phyloP scores from a whole-genome alignment of 805 yeast genomes.

The Kockiozyma suomiensis region DNA sequence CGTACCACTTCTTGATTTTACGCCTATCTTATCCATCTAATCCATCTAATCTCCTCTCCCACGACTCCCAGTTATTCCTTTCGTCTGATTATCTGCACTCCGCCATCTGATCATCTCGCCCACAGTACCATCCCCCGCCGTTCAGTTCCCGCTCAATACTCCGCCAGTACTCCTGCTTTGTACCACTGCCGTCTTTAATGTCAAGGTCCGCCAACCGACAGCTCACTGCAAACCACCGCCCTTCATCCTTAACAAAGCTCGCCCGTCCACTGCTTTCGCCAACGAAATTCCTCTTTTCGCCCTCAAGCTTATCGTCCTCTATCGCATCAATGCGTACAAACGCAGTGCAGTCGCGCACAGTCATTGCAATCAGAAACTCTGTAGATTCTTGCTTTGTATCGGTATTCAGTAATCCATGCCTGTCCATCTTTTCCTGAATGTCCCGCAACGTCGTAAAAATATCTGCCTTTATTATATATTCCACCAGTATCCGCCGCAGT shows the following conservation, averaged over 20 bases:
- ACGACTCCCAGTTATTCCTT: not conserved
- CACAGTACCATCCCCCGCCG: conserved; percentile 32
- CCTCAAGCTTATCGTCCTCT: not conserved
- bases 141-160: conserved; percentile 43
- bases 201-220: conserved; percentile 45
- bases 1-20: not conserved
- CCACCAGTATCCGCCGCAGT: conserved; percentile 24
- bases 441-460: conserved; percentile 38
- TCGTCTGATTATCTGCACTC: not conserved
- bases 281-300: not conserved
- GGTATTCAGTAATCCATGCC: conserved; percentile 21
- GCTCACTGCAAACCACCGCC: conserved; percentile 41
- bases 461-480: conserved; percentile 26
- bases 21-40: conserved; percentile 4
- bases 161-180: conserved; percentile 53
- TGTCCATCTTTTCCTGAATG: conserved; percentile 26
- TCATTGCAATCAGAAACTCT: conserved; percentile 53
- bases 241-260: conserved; percentile 13
- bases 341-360: conserved; percentile 60
- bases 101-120: not conserved
- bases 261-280: not conserved
- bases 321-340: conserved; percentile 46
- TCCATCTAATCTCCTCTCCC: conserved; percentile 4
- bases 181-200: conserved; percentile 28
- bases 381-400: conserved; percentile 31